These are phyloP conservation scores for Pseudozyma tsukubaensis DNA, from an alignment of 1,284 basidiomycete species.

Conservation along the genomic window DNA sequence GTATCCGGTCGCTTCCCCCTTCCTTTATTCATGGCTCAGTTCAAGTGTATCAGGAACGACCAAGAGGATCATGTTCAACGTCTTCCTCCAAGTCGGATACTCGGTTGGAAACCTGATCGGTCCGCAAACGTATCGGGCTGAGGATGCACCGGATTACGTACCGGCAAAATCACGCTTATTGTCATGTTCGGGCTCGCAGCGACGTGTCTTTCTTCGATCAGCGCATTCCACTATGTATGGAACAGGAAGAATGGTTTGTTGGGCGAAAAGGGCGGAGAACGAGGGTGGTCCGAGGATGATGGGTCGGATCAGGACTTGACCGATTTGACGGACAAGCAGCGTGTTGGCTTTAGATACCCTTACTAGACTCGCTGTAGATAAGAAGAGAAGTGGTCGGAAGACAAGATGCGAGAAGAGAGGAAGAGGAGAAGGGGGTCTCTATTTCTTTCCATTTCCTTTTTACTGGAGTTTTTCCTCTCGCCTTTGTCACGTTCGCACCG, in stretches of 20 bases:
- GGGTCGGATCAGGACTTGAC: conserved; percentile 52
- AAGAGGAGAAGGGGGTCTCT: not conserved
- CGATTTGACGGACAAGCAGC: conserved; percentile 66
- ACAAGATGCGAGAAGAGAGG: conserved; percentile 1
- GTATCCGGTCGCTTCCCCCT: conserved; percentile 38
- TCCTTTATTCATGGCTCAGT: conserved; percentile 50
- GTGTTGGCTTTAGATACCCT: conserved; percentile 64
- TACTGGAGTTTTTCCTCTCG: too few species aligned
- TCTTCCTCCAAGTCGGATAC: conserved; percentile 58
- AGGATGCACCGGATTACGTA: conserved; percentile 55
- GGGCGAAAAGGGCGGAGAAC: conserved; percentile 6
- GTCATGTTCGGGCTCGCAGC: conserved; percentile 60
- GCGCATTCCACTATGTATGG: conserved; percentile 54
- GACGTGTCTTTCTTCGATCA: conserved; percentile 35
- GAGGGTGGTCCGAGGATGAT: conserved; percentile 6
- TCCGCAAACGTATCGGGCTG: conserved; percentile 58
- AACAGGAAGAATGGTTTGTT: conserved; percentile 44
- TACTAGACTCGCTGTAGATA: conserved; percentile 35
- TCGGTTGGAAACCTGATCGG: conserved; percentile 61
- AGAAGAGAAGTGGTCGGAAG: not conserved
- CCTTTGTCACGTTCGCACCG: too few species aligned
- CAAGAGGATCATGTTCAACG: conserved; percentile 63
- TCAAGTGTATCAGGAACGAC: conserved; percentile 58
- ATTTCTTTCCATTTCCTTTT: not conserved
- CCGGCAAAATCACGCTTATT: conserved; percentile 61